Percentiles rank a stretch among this genome's conserved stretches.
Conservation (phyloP, 345 rosid species). For the Ceriops tagal region DNA sequence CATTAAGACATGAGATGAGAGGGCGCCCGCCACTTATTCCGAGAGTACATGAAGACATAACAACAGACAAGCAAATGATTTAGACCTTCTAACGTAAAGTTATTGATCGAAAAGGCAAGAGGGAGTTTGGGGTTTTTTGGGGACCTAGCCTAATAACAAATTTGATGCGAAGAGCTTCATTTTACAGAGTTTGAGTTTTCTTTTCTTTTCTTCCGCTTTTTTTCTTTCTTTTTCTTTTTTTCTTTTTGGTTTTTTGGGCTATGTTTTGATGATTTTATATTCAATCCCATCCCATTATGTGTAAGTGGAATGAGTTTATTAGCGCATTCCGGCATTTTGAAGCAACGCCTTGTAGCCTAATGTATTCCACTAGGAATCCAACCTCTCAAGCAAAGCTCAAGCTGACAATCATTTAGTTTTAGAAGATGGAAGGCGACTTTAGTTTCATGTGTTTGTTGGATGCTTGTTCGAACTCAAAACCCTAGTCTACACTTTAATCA, state of each 20-base stretch:
- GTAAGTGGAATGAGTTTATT: too few species aligned
- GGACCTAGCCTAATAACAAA: conserved; percentile 17
- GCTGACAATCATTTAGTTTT: conserved; percentile 42
- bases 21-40: conserved; percentile 15
- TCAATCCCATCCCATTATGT: too few species aligned
- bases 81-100: conserved; percentile 38
- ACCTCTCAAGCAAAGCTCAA: conserved; percentile 38
- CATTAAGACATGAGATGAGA: conserved; percentile 14
- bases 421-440: conserved; percentile 40
- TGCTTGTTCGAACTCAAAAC: conserved; percentile 25
- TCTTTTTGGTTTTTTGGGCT: too few species aligned
- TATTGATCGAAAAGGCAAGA: neutral
- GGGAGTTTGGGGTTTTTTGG: neutral
- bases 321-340: conserved; percentile 17
- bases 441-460: conserved; percentile 29
- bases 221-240: too few species aligned
- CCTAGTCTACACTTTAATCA: conserved; percentile 44
- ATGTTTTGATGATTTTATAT: too few species aligned
- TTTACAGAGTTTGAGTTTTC: too few species aligned
- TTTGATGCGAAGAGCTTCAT: neutral
- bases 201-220: too few species aligned
- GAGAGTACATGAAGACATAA: conserved; percentile 20
- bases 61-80: conserved; percentile 40
- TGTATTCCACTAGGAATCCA: conserved; percentile 28
- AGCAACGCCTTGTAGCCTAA: conserved; percentile 18